Evolutionary conservation across 306 rosid species (phyloP).

Genomic region (Cicer bijugum): DNA sequence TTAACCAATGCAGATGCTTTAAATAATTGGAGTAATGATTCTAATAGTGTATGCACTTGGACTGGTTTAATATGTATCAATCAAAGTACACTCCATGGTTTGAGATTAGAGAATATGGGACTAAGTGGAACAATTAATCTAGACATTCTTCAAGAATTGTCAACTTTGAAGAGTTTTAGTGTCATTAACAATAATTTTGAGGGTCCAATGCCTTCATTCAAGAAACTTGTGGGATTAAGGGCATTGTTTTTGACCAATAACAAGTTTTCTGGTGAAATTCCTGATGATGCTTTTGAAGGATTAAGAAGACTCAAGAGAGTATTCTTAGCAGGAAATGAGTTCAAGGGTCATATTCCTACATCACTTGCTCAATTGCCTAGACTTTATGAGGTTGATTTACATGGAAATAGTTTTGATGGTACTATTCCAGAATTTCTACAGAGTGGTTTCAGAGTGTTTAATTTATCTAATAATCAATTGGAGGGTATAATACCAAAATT

Average conservation of each 20-base stretch:
- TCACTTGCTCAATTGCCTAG: conserved; percentile 63
- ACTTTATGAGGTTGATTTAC: conserved; percentile 65
- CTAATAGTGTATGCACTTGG: conserved; percentile 60
- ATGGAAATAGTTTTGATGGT: conserved; percentile 63
- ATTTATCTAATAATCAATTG: conserved; percentile 60
- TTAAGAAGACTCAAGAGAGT: conserved; percentile 58
- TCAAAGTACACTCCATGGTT: conserved; percentile 30
- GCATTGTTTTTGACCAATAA: conserved; percentile 62
- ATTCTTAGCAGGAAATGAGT: conserved; percentile 58
- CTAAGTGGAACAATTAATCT: conserved; percentile 59
- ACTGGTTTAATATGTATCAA: conserved; percentile 58
- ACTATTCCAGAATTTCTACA: conserved; percentile 60
- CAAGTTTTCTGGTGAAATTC: conserved; percentile 62
- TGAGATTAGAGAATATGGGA: conserved; percentile 66
- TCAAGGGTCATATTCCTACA: conserved; percentile 63
- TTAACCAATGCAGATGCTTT: conserved; percentile 54
- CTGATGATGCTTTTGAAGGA: conserved; percentile 58
- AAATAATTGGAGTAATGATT: conserved; percentile 54
- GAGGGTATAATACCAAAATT: conserved; percentile 65
- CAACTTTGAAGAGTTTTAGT: conserved; percentile 58
- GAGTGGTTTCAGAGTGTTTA: conserved; percentile 47
- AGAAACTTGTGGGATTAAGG: conserved; percentile 46
- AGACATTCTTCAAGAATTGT: conserved; percentile 48
- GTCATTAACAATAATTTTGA: conserved; percentile 59
- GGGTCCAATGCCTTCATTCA: conserved; percentile 69